Evolutionary conservation across 2,329 filamentous ascomycete genomes (phyloP).

Genomic region (Alternaria atra): DNA sequence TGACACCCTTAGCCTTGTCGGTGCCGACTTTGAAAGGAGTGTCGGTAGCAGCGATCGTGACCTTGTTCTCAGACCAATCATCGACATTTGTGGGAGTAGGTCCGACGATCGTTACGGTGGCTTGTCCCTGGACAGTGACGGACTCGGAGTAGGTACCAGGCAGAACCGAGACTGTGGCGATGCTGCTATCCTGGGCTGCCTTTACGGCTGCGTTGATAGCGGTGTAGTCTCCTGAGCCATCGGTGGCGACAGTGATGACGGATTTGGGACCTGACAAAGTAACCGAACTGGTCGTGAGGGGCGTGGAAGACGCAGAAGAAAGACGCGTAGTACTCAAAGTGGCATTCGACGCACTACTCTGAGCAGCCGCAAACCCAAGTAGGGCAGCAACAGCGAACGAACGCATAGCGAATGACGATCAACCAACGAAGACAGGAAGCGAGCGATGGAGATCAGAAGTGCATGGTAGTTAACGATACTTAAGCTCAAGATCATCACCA

Average conservation of each 20-base stretch:
- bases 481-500: slow-evolving; percentile 18
- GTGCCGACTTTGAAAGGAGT: slow-evolving; percentile 44
- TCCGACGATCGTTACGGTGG: slow-evolving; percentile 56
- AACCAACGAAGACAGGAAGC: neutral
- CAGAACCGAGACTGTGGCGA: slow-evolving; percentile 56
- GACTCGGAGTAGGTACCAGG: slow-evolving; percentile 58
- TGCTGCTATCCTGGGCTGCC: slow-evolving; percentile 53
- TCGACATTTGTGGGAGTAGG: slow-evolving; percentile 33
- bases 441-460: slow-evolving; percentile 5
- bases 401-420: slow-evolving; percentile 25
- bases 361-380: slow-evolving; percentile 24
- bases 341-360: slow-evolving; percentile 20
- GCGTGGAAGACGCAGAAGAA: slow-evolving; percentile 1
- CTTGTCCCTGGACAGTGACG: slow-evolving; percentile 53
- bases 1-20: slow-evolving; percentile 44
- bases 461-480: slow-evolving; percentile 7
- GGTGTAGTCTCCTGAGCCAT: slow-evolving; percentile 57
- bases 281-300: slow-evolving; percentile 5
- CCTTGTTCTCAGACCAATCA: slow-evolving; percentile 51
- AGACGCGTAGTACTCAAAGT: slow-evolving; percentile 5
- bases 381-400: slow-evolving; percentile 17
- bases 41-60: slow-evolving; percentile 43
- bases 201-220: slow-evolving; percentile 57
- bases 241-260: slow-evolving; percentile 56
- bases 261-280: slow-evolving; percentile 18